Evolutionary conservation across 2,329 filamentous ascomycete genomes (phyloP).

Genomic region (Periconia macrospinosa): DNA sequence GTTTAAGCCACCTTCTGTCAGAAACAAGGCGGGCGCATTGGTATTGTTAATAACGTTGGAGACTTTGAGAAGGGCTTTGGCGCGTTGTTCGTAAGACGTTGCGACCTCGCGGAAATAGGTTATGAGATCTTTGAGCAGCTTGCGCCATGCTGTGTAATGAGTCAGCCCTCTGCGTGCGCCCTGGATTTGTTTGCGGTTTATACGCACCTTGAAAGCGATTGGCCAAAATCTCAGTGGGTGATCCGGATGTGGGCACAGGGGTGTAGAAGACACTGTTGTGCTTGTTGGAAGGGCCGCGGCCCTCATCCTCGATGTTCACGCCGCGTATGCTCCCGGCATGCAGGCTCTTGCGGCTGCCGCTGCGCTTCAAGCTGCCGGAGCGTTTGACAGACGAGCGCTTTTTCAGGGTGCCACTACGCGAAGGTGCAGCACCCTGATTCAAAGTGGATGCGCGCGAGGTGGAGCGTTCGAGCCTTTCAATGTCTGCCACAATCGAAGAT

Average conservation of each 20-base stretch:
- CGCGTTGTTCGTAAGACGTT: conserved; percentile 80
- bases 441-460: conserved; percentile 57
- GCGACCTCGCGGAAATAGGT: conserved; percentile 92
- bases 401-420: conserved; percentile 75
- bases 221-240: conserved; percentile 84
- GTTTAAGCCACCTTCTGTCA: conserved; percentile 79
- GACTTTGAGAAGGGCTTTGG: conserved; percentile 80
- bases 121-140: conserved; percentile 91
- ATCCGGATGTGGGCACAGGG: conserved; percentile 83
- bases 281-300: conserved; percentile 65
- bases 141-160: conserved; percentile 76
- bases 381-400: conserved; percentile 82
- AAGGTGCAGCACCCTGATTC: conserved; percentile 52
- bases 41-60: conserved; percentile 84
- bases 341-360: conserved; percentile 77
- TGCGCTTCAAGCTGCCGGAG: conserved; percentile 74
- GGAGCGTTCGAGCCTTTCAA: conserved; percentile 56
- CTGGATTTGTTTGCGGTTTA: not conserved
- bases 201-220: conserved; percentile 82
- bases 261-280: conserved; percentile 84
- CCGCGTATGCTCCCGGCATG: conserved; percentile 86
- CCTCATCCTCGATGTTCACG: conserved; percentile 70
- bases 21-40: conserved; percentile 71
- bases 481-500: conserved; percentile 63
- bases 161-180: conserved; percentile 13